Evolutionary conservation across 225 moss, liverwort and hornwort species (phyloP).

Genomic region (Polytrichum commune): DNA sequence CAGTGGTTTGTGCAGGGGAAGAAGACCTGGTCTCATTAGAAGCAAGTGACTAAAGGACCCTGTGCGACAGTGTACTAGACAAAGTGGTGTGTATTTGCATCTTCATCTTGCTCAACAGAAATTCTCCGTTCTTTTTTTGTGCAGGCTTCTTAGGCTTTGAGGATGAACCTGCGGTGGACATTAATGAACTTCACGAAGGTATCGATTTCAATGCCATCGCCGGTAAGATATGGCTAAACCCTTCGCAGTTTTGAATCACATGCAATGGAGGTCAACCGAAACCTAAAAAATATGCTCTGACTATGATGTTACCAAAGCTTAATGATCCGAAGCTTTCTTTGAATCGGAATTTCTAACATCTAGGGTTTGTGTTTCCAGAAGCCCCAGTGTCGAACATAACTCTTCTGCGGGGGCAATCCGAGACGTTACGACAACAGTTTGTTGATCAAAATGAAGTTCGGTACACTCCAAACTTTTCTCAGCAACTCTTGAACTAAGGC

Average conservation of each 20-base stretch:
- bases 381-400: constrained; percentile 31
- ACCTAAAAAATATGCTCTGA: neutral
- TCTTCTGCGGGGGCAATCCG: constrained; percentile 56
- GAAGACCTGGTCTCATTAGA: too few species aligned
- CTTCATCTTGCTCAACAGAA: too few species aligned
- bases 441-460: constrained; percentile 48
- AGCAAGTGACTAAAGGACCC: too few species aligned
- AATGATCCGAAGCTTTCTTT: neutral
- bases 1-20: too few species aligned
- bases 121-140: neutral
- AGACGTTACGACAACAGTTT: constrained; percentile 59
- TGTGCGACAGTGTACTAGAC: too few species aligned
- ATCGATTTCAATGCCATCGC: constrained; percentile 23
- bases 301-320: neutral
- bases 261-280: neutral
- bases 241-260: neutral
- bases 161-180: constrained; percentile 12
- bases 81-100: too few species aligned
- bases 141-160: constrained; percentile 20
- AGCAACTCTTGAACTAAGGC: constrained; percentile 8
- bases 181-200: constrained; percentile 17
- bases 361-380: constrained; percentile 19
- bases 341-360: neutral
- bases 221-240: constrained; percentile 12
- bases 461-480: constrained; percentile 23